Evolutionary conservation across 2,329 filamentous ascomycete species (phyloP), one percentile per base, ranked within the genome.

Genomic region (Thermothelomyces thermophilus): DNA sequence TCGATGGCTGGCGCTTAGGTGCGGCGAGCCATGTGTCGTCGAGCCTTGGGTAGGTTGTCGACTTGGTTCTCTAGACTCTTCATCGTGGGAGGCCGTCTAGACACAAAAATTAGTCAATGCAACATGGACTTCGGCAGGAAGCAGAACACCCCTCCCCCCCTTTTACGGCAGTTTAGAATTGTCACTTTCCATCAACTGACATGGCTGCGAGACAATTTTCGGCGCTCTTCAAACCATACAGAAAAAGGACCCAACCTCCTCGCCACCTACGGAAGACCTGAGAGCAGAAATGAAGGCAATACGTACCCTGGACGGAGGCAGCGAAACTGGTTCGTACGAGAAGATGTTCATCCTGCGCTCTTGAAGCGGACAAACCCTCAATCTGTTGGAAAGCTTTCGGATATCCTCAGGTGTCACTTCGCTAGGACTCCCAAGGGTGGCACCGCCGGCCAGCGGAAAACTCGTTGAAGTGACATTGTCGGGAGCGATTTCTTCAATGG

Each of bases 271-370:
- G 33, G n/a, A 35, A 39, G 30, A 26, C 22, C 41, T 34, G 48
- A 50, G 7, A 46, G 22, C 33, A 22, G 2, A 19, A 5, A 19
- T 14, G 6, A 10, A 8, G n/a, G 17, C 30, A 45, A 44, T 36
- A 78, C 85, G 69, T 82, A 91, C 88, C 70, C 87, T 80, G 40
- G 88, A 91, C 28, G 80, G 77, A 33, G 93, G 91, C 46, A 97
- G 75, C 31, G 93, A 97, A 56, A 95, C 83, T 30, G 91, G 85
- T 65, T 96, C 90, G 63, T 90, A 97, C 37, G 86, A 83, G 69
- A 89, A 95, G 64, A 90, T 87, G 64, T 86, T 86, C 74, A 95
- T 81, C 56, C 90, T 82, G 50, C 82, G 79, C 60, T 90, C 85
- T 70, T 96, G 90, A 54, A 95, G 76, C 60, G 84, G 82, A 41